Base-by-base conservation (phyloP, 306 rosid genomes). In the Cucurbita argyrosperma region DNA sequence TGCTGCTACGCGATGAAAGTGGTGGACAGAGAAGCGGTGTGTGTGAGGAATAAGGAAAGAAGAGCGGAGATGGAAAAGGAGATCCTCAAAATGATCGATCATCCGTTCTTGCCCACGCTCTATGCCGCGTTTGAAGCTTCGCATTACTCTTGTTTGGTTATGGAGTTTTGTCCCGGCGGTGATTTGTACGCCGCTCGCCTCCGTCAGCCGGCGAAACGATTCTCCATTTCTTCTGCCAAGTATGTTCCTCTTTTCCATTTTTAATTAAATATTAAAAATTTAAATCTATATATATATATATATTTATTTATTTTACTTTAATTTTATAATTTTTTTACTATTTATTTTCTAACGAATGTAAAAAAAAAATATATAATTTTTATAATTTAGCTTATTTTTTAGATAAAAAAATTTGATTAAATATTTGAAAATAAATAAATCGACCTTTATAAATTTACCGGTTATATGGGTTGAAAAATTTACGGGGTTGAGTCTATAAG, bases 121-220 rank as follows among this genome's bases (percentile, higher is more conserved):
- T 94, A 94, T 42, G 92, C 97, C 0, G 84, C 89, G 15, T 94
- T 94, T 75, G 99, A 94, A 0, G 97, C 99, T 62, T 89, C 97
- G 74, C 99, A 94, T 69, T 94, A 94, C 63, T 94, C 99, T 54
- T 94, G 99, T 76, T 76, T 94, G 75, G 89, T 94, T 19, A 94
- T 94, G 99, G 99, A 94, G 90, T 94, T 94, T 70, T 94, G 99
- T 23, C 97, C 99, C 21, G 99, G 99, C 14, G 99, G 99, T 0
- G 99, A 94, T 67, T 82, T 91, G 78, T 94, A 91, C 16, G 96
- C 90, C 35, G 80, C 97, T 18, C 84, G 99, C 13, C 96, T 84
- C 67, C 90, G 97, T 71, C 95, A 73, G 4, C 96, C 96, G 0
- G 80, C 83, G 16, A 88, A 84, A 40, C 90, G 97, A 65, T 94